phyloP scores from a whole-genome alignment of 371 early-diverging fungal species.

The Apophysomyces sp. region DNA sequence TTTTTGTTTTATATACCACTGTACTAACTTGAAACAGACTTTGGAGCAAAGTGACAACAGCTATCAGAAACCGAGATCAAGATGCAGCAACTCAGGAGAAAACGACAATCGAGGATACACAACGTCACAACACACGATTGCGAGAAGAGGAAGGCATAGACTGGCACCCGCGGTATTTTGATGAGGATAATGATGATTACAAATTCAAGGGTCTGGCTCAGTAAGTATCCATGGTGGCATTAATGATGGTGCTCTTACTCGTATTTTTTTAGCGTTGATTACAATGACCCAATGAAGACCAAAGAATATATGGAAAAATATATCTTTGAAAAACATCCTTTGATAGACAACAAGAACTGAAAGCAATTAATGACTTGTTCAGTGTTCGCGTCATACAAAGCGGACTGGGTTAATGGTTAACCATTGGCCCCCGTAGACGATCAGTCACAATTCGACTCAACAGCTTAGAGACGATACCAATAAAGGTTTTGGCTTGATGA shows the following conservation, averaged over 20 bases:
- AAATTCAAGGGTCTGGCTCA: slow-evolving; percentile 15
- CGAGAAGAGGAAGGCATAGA: slow-evolving; percentile 53
- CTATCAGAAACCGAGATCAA: slow-evolving; percentile 64
- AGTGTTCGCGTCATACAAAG: too few species aligned
- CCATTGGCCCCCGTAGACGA: too few species aligned
- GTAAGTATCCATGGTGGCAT: slow-evolving; percentile 6
- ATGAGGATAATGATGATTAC: slow-evolving; percentile 27
- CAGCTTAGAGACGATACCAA: neutral
- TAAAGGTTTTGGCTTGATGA: neutral
- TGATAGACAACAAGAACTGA: neutral
- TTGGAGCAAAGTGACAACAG: slow-evolving; percentile 83
- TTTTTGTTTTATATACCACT: neutral
- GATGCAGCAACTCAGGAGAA: slow-evolving; percentile 83
- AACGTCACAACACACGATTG: slow-evolving; percentile 63
- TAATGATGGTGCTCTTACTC: neutral
- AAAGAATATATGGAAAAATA: slow-evolving; percentile 5
- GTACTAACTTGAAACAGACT: slow-evolving; percentile 3
- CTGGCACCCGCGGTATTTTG: slow-evolving; percentile 58
- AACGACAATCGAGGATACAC: slow-evolving; percentile 77
- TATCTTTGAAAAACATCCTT: slow-evolving; percentile 9
- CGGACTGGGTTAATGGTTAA: too few species aligned
- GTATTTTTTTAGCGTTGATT: slow-evolving; percentile 5
- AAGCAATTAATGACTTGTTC: too few species aligned
- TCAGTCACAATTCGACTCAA: neutral
- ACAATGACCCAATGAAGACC: slow-evolving; percentile 8